Conservation (phyloP, 202 grass and related monocot genomes). For the Bolboschoenoplectus hybrid region DNA sequence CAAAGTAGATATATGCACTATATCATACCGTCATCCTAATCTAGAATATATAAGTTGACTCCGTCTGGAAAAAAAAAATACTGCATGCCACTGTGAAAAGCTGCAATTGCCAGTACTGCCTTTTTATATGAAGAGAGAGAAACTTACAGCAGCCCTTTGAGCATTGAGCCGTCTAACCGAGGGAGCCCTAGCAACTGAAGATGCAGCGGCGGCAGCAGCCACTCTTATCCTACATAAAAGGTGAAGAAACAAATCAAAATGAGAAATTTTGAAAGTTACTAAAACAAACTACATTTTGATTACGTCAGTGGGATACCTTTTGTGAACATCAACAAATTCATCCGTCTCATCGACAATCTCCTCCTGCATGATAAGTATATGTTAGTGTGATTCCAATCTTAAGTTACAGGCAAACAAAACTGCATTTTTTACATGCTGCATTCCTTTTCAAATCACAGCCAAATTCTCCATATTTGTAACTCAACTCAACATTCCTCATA, state of each 20-base stretch:
- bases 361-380: slow-evolving; percentile 57
- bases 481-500: background rate
- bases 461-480: background rate
- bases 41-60: background rate
- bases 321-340: slow-evolving; percentile 99
- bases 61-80: background rate
- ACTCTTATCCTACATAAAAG: slow-evolving; percentile 75
- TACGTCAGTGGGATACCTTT: slow-evolving; percentile 55
- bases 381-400: background rate
- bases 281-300: background rate
- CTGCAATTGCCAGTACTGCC: background rate
- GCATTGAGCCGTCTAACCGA: slow-evolving; percentile 75
- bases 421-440: background rate
- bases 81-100: background rate
- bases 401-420: background rate
- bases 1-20: background rate
- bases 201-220: slow-evolving; percentile 90
- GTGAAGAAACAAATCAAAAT: background rate
- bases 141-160: slow-evolving; percentile 79
- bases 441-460: background rate
- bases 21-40: background rate
- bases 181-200: slow-evolving; percentile 87
- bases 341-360: slow-evolving; percentile 99
- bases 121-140: slow-evolving; percentile 24
- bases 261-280: background rate